Evolutionary conservation across 1,139 yeast genomes (phyloP).

Genomic region (Hansenula anomala): DNA sequence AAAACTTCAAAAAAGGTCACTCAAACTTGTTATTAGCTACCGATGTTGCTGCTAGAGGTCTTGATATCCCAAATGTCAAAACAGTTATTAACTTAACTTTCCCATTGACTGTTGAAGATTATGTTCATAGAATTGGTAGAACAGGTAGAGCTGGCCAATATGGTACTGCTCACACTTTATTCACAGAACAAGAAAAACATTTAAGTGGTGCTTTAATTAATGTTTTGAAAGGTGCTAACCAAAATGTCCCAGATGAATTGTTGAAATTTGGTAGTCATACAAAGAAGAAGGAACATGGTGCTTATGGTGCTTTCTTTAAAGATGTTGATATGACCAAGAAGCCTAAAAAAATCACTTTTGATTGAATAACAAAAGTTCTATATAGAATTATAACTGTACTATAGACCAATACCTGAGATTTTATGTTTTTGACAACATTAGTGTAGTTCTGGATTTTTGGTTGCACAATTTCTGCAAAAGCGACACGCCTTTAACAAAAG

Average conservation of each 20-base stretch:
- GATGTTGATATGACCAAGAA: slow-evolving; percentile 84
- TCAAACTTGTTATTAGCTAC: slow-evolving; percentile 83
- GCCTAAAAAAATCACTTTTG: slow-evolving; percentile 86
- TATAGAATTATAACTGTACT: slow-evolving; percentile 18
- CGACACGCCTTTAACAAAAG: too few species aligned
- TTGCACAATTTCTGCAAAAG: too few species aligned
- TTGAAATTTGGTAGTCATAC: slow-evolving; percentile 96
- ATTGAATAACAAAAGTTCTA: too few species aligned
- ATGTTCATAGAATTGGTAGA: slow-evolving; percentile 97
- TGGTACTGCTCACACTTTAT: slow-evolving; percentile 91
- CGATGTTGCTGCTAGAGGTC: slow-evolving; percentile 98
- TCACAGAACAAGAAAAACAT: slow-evolving; percentile 96
- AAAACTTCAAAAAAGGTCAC: slow-evolving; percentile 78
- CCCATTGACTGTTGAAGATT: slow-evolving; percentile 97
- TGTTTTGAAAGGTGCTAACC: slow-evolving; percentile 89
- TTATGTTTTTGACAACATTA: too few species aligned
- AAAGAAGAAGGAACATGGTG: slow-evolving; percentile 93
- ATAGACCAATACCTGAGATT: too few species aligned
- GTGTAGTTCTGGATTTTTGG: too few species aligned
- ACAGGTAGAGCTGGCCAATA: slow-evolving; percentile 98
- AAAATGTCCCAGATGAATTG: slow-evolving; percentile 94
- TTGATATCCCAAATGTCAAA: slow-evolving; percentile 96
- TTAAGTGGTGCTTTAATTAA: slow-evolving; percentile 92
- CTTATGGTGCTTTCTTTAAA: slow-evolving; percentile 94
- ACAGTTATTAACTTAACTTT: slow-evolving; percentile 93